Conservation (phyloP, 1,139 yeast species). For the Candida pseudocylindracea region DNA sequence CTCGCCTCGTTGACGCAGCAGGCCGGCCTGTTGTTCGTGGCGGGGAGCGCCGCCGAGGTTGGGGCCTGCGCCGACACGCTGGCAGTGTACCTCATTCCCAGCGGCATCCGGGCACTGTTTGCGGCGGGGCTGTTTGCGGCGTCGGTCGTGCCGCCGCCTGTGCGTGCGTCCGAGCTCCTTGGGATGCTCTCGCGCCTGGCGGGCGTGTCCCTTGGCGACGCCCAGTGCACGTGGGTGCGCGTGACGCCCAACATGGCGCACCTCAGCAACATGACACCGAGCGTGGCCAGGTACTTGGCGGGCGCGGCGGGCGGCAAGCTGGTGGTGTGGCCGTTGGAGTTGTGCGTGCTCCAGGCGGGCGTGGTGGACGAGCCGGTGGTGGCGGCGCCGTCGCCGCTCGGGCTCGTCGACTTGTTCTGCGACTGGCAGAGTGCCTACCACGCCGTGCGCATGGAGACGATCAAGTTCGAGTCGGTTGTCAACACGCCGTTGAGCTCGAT, state of each 20-base stretch:
- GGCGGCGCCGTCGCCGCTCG: not conserved
- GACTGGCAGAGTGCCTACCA: no score
- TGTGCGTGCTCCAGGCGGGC: slow-evolving; percentile 38
- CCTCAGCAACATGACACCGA: slow-evolving; percentile 44
- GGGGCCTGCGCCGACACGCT: slow-evolving; percentile 5
- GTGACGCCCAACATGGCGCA: slow-evolving; percentile 46
- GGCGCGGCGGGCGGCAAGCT: slow-evolving; percentile 30
- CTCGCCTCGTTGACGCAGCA: slow-evolving; percentile 6
- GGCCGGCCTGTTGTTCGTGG: not conserved
- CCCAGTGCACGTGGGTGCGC: slow-evolving; percentile 31
- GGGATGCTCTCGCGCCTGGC: slow-evolving; percentile 28
- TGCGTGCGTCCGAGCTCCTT: slow-evolving; percentile 8
- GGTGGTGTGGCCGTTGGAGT: slow-evolving; percentile 49
- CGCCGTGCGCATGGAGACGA: no score
- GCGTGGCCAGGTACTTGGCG: slow-evolving; percentile 30
- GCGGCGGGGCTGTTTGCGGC: slow-evolving; percentile 29
- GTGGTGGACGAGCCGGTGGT: slow-evolving; percentile 2
- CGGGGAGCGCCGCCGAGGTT: not conserved
- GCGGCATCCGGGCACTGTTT: slow-evolving; percentile 39
- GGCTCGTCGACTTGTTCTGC: not conserved
- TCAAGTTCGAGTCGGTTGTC: no score
- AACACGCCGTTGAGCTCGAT: no score
- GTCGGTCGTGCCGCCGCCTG: not conserved
- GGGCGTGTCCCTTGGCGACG: slow-evolving; percentile 15
- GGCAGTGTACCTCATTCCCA: slow-evolving; percentile 48